Percentiles rank a stretch among this genome's conserved stretches.
Conservation (phyloP, 345 rosid species). For the Citrus unshiu region DNA sequence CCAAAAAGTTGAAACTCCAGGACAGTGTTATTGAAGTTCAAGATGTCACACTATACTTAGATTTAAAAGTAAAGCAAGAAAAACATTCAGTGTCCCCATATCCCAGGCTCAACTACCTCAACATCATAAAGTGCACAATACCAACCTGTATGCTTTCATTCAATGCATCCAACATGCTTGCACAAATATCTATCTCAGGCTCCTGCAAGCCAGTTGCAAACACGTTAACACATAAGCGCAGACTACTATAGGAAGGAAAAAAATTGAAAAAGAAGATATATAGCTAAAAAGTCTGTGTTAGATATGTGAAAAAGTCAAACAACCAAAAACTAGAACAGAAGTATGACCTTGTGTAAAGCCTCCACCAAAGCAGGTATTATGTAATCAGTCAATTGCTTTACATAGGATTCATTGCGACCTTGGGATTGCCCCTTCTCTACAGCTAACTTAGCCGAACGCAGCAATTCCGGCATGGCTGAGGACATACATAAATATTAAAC, state of each 20-base stretch:
- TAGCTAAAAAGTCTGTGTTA: neutral
- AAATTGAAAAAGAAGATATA: constrained; percentile 6
- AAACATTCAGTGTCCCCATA: neutral
- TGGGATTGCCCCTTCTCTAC: constrained; percentile 60
- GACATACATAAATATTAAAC: neutral
- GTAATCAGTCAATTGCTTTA: constrained; percentile 61
- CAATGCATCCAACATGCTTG: constrained; percentile 61
- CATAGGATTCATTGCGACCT: constrained; percentile 56
- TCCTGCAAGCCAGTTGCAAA: constrained; percentile 42
- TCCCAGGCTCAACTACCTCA: neutral
- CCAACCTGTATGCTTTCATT: constrained; percentile 72
- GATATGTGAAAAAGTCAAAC: neutral
- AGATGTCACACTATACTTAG: neutral
- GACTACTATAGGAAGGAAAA: neutral
- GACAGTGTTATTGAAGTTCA: neutral
- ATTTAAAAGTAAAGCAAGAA: neutral
- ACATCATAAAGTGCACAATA: neutral
- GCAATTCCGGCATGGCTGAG: constrained; percentile 67
- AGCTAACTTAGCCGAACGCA: constrained; percentile 61
- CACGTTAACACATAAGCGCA: constrained; percentile 2
- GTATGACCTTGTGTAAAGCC: constrained; percentile 61
- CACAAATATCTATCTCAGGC: constrained; percentile 69
- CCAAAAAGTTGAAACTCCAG: neutral
- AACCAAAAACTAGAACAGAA: constrained; percentile 4
- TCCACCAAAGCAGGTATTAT: constrained; percentile 64